These are phyloP conservation scores for Phaeosphaeriaceae sp. DNA, from an alignment of 2,329 filamentous ascomycete species.

Conservation along the genomic window DNA sequence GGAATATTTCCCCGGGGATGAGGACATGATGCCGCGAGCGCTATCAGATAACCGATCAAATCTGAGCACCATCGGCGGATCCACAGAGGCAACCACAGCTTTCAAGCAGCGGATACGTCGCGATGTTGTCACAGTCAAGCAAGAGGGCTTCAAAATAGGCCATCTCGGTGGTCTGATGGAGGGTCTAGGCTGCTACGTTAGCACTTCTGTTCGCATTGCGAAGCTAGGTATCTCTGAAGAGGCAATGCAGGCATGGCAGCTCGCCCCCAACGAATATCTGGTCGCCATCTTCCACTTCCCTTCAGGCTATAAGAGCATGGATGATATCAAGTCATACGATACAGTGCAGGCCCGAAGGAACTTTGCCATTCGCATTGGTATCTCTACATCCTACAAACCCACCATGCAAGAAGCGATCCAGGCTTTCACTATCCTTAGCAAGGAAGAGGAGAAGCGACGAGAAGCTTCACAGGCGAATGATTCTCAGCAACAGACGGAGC, in stretches of 20 bases:
- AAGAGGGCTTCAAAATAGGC: constrained; percentile 74
- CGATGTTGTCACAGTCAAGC: constrained; percentile 68
- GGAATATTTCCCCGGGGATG: constrained; percentile 48
- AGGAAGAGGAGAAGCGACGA: constrained; percentile 36
- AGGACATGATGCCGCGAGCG: constrained; percentile 46
- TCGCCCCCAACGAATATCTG: constrained; percentile 72
- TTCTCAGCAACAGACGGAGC: constrained; percentile 16
- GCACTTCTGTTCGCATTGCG: constrained; percentile 71
- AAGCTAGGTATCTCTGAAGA: constrained; percentile 78
- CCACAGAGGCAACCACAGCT: constrained; percentile 27
- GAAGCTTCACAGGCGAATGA: constrained; percentile 27
- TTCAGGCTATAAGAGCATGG: constrained; percentile 66
- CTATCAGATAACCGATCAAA: constrained; percentile 9
- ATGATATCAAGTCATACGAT: constrained; percentile 58
- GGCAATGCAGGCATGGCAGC: constrained; percentile 77
- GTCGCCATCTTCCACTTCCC: constrained; percentile 74
- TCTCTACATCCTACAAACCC: constrained; percentile 77
- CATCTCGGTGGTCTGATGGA: constrained; percentile 61
- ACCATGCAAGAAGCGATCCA: constrained; percentile 60
- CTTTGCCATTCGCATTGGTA: constrained; percentile 71
- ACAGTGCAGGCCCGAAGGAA: constrained; percentile 41
- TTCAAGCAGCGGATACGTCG: constrained; percentile 56
- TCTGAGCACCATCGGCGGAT: constrained; percentile 6
- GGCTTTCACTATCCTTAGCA: constrained; percentile 56
- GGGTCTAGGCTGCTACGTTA: constrained; percentile 62